Evolutionary conservation across 2,329 filamentous ascomycete genomes (phyloP), one percentile per base, ranked within the genome.

Genomic region (Fusarium drepaniforme): DNA sequence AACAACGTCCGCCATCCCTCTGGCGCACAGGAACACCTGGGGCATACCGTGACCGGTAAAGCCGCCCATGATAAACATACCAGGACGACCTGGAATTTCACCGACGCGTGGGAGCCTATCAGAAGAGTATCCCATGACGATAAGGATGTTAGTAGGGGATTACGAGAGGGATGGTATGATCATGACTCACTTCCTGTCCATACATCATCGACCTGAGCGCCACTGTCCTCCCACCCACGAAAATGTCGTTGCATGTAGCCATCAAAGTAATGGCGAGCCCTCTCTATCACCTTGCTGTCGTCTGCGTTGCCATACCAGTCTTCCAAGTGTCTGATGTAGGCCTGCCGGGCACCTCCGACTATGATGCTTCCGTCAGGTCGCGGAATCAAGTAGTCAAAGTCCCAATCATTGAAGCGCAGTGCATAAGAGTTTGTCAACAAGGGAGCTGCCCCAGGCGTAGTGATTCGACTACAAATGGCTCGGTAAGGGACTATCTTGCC

Each of bases 401-500:
- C 72, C 75, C 85, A 8, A 83, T 86, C 86, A 79, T 0, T 81
- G 15, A 75, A 78, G 1, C 78, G 73, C 2, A 82, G 67, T 4
- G 67, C 74, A 56, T 82, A 83, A 1, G 70, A 78, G 46, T 77
- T 70, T n/a, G 68, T 66, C 6, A 81, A 71, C n/a, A 76, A 75
- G 1, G 78, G 77, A 3, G 70, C 71, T 2, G 35, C 13, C 0
- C 78, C 72, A 4, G 81, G 78, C 2, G 72, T 74, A 16, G 61
- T 68, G 12, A 83, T 81, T 5, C 75, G 77, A 38, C 80, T 81
- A 67, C 81, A 83, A 3, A 81, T 82, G 5, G 89, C 92, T 2
- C 73, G 67, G 33, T 75, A 75, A 0, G 92, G 92, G 11, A 93
- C 86, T 68, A 94, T 93, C 18, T 89, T 87, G 68, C 88, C 86